Evolutionary conservation across 2,329 filamentous ascomycete species (phyloP).

Genomic region (Venturia effusa): DNA sequence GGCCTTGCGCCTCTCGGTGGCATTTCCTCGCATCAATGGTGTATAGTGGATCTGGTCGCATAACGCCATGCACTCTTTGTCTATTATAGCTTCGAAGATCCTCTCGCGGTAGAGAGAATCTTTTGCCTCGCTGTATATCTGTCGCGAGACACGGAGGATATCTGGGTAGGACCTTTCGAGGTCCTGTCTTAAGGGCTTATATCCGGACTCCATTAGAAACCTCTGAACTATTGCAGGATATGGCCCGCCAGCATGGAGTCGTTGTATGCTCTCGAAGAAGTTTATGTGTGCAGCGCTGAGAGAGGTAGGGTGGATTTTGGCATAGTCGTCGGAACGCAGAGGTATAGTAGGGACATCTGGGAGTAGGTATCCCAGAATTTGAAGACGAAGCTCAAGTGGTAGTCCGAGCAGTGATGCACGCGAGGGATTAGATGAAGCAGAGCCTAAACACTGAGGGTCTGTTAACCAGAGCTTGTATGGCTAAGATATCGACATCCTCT

Average conservation of each 20-base stretch:
- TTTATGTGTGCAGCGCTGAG: not conserved
- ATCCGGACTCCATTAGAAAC: not conserved
- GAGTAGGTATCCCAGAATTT: not conserved
- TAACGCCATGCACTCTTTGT: not conserved
- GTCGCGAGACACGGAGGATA: not conserved
- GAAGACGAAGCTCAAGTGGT: not conserved
- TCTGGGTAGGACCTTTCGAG: not conserved
- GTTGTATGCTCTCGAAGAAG: not conserved
- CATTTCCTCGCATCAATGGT: not conserved
- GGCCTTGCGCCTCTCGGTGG: not conserved
- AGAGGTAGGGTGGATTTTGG: not conserved
- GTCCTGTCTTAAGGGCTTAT: not conserved
- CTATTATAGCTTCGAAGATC: not conserved
- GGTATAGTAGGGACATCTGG: not conserved
- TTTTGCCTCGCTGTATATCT: not conserved
- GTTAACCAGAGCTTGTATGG: not conserved
- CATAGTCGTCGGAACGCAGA: not conserved
- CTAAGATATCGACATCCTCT: no score
- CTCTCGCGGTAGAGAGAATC: not conserved
- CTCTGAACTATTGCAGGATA: not conserved
- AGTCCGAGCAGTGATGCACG: not conserved
- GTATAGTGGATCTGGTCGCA: not conserved
- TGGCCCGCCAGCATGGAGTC: not conserved
- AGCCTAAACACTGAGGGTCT: not conserved
- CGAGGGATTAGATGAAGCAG: not conserved